phyloP scores from a whole-genome alignment of 768 basidiomycete genomes.

The Tubosaeta sp. region DNA sequence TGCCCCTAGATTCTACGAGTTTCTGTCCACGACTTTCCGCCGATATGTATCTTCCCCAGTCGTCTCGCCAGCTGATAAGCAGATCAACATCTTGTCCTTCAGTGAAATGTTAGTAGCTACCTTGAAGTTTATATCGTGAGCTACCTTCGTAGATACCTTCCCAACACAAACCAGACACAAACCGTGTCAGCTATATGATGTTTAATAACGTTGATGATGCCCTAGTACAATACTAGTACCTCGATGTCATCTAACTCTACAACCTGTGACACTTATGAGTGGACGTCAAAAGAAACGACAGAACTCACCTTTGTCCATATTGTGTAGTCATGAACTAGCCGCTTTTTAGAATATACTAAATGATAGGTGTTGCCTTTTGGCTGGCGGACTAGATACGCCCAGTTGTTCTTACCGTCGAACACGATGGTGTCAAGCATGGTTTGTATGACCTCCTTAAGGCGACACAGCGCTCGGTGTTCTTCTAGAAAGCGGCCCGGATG shows the following conservation, averaged over 20 bases:
- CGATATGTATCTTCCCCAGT: constrained; percentile 22
- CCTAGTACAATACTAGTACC: constrained; percentile 5
- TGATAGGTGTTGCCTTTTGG: constrained; percentile 23
- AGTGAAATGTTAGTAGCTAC: neutral
- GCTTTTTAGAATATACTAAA: constrained; percentile 25
- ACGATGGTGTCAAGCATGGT: constrained; percentile 30
- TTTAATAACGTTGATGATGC: neutral
- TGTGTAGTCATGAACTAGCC: constrained; percentile 12
- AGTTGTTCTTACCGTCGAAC: constrained; percentile 30
- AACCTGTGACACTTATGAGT: constrained; percentile 19
- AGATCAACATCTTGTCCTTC: constrained; percentile 28
- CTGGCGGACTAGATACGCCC: constrained; percentile 30
- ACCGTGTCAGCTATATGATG: constrained; percentile 23
- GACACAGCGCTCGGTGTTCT: constrained; percentile 19
- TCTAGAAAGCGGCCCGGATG: constrained; percentile 1
- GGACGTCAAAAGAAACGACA: neutral
- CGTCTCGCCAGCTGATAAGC: constrained; percentile 24
- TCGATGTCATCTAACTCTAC: constrained; percentile 31
- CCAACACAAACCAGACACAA: constrained; percentile 19
- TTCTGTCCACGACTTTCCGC: constrained; percentile 28
- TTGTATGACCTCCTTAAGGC: constrained; percentile 30
- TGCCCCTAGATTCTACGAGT: constrained; percentile 25
- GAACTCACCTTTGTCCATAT: constrained; percentile 30
- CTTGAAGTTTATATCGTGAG: neutral
- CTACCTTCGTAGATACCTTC: constrained; percentile 29